Percentiles rank a stretch among this genome's conserved stretches.
phyloP scores from a whole-genome alignment of 2,329 filamentous ascomycete genomes.

The Pseudopyricularia cyperi region DNA sequence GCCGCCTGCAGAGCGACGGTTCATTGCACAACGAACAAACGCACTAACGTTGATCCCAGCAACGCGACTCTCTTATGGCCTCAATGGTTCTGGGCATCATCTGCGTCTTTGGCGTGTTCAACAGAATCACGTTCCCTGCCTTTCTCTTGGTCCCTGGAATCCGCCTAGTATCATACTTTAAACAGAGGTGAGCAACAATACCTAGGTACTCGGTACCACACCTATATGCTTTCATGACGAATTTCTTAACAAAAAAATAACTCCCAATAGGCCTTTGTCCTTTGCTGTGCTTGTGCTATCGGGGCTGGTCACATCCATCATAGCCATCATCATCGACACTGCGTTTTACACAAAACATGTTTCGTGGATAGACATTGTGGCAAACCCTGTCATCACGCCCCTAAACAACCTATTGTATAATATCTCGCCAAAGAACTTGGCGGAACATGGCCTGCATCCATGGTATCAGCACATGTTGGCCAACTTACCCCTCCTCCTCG shows the following conservation, averaged over 20 bases:
- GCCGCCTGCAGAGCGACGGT: not conserved
- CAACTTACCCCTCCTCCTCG: conserved; percentile 60
- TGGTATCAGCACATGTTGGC: conserved; percentile 64
- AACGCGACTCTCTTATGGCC: conserved; percentile 62
- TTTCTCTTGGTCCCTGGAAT: conserved; percentile 78
- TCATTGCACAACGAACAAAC: not conserved
- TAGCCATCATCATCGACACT: conserved; percentile 75
- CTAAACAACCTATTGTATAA: conserved; percentile 72
- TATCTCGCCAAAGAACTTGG: conserved; percentile 54
- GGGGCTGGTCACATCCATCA: conserved; percentile 51
- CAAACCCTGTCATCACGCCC: conserved; percentile 58
- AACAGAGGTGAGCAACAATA: conserved; percentile 50
- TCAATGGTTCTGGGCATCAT: conserved; percentile 71
- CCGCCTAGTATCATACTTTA: conserved; percentile 73
- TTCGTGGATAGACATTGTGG: conserved; percentile 50
- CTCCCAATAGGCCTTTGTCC: conserved; percentile 35
- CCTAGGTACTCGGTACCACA: not conserved
- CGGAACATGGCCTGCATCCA: conserved; percentile 63
- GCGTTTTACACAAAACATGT: conserved; percentile 61
- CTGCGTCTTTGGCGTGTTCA: conserved; percentile 78
- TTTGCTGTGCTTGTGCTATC: conserved; percentile 52
- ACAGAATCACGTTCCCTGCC: conserved; percentile 92
- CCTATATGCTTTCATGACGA: conserved; percentile 1
- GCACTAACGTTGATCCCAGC: conserved; percentile 28
- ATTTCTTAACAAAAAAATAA: conserved; percentile 7